Evolutionary conservation across 352 stramenopile species (phyloP).

Genomic region (Globisporangium middletonii): DNA sequence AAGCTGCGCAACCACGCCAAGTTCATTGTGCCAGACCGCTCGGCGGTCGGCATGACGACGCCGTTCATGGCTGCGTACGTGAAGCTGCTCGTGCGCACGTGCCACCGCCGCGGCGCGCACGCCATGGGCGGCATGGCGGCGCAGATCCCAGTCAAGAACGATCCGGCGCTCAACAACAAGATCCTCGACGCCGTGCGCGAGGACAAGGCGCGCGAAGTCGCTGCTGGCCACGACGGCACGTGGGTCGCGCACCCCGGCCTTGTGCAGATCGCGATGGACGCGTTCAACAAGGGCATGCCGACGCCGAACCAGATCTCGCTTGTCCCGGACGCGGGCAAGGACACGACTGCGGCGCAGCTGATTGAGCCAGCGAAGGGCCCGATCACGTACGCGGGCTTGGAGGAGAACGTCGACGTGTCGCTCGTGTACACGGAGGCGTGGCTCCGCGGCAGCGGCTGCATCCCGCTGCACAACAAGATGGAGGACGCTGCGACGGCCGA

Average conservation of each 20-base stretch:
- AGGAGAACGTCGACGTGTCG: constrained; percentile 90
- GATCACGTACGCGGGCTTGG: constrained; percentile 83
- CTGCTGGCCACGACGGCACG: constrained; percentile 93
- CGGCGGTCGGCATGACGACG: constrained; percentile 91
- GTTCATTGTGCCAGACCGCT: constrained; percentile 91
- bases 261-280: constrained; percentile 88
- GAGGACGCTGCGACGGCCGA: constrained; percentile 94
- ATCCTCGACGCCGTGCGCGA: constrained; percentile 87
- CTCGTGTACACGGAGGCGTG: constrained; percentile 94
- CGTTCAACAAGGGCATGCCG: constrained; percentile 94
- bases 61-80: constrained; percentile 95
- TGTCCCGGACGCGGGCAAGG: constrained; percentile 47
- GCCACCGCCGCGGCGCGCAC: constrained; percentile 93
- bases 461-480: constrained; percentile 94
- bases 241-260: constrained; percentile 96
- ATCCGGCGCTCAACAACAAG: constrained; percentile 83
- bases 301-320: constrained; percentile 89
- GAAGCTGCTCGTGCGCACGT: constrained; percentile 92
- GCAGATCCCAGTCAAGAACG: constrained; percentile 94
- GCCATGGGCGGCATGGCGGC: constrained; percentile 97
- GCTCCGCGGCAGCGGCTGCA: constrained; percentile 91
- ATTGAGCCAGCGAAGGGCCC: constrained; percentile 51
- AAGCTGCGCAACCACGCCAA: constrained; percentile 89
- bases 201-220: constrained; percentile 89
- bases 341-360: constrained; percentile 52